Evolutionary conservation across 257 asterid genomes (phyloP).

Genomic region (Solanum okadae): DNA sequence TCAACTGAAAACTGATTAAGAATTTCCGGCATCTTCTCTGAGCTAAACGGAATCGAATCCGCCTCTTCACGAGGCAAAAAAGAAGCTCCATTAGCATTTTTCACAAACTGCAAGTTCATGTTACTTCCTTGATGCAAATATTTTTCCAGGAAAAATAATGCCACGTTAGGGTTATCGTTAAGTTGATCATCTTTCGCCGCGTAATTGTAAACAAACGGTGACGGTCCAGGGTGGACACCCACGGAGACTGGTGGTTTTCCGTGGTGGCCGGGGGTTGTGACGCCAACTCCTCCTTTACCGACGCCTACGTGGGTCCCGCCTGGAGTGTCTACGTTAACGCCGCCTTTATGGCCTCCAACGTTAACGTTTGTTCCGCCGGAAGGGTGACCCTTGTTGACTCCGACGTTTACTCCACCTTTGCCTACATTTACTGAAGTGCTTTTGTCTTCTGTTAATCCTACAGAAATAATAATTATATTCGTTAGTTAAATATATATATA

Average conservation of each 20-base stretch:
- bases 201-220: slow-evolving; percentile 30
- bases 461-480: neutral
- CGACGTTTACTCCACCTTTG: slow-evolving; percentile 12
- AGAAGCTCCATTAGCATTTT: slow-evolving; percentile 7
- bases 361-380: slow-evolving; percentile 5
- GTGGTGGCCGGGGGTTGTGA: slow-evolving; percentile 15
- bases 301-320: slow-evolving; percentile 36
- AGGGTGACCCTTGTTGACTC: neutral
- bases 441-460: slow-evolving; percentile 48
- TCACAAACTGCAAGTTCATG: slow-evolving; percentile 44
- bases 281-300: slow-evolving; percentile 41
- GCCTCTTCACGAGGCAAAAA: slow-evolving; percentile 56
- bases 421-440: slow-evolving; percentile 19
- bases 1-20: slow-evolving; percentile 26
- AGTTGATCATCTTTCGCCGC: slow-evolving; percentile 68
- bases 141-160: slow-evolving; percentile 59
- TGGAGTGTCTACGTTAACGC: slow-evolving; percentile 27
- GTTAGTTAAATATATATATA: no score
- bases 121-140: slow-evolving; percentile 45
- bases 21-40: slow-evolving; percentile 39
- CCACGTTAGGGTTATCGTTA: slow-evolving; percentile 48
- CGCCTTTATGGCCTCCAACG: slow-evolving; percentile 21
- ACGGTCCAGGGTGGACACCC: slow-evolving; percentile 15
- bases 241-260: slow-evolving; percentile 63
- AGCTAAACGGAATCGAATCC: slow-evolving; percentile 62